phyloP scores from a whole-genome alignment of 257 asterid genomes.

The Nicotiana benthamiana region DNA sequence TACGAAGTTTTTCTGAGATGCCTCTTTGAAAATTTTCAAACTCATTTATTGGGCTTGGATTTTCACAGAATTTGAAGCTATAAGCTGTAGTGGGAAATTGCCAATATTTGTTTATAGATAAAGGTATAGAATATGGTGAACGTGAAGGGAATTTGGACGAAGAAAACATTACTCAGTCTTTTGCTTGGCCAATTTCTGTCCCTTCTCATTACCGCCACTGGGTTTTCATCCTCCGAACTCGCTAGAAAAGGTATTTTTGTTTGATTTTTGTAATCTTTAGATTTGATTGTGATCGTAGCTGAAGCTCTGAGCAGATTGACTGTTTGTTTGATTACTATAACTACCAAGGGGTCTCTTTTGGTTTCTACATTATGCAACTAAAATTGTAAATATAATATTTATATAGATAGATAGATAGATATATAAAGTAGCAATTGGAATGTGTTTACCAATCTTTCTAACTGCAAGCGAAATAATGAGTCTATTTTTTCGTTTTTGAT shows the following conservation, averaged over 20 bases:
- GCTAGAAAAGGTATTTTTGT: slow-evolving; percentile 50
- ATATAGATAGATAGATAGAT: too few relatives aligned
- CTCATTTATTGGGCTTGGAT: not conserved
- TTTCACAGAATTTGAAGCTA: not conserved
- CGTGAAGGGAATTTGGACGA: slow-evolving; percentile 37
- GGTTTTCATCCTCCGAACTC: slow-evolving; percentile 87
- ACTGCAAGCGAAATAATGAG: too few relatives aligned
- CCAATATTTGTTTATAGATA: too few relatives aligned
- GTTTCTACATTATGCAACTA: too few relatives aligned
- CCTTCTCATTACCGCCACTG: slow-evolving; percentile 82
- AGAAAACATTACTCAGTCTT: slow-evolving; percentile 58
- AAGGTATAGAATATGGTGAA: slow-evolving; percentile 21
- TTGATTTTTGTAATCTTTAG: not conserved
- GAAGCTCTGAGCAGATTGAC: not conserved
- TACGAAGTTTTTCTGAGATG: not conserved
- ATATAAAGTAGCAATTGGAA: too few relatives aligned
- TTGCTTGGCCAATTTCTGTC: slow-evolving; percentile 80
- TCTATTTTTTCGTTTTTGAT: not conserved
- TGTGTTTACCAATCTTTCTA: too few relatives aligned
- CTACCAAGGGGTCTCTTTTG: too few relatives aligned
- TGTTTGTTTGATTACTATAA: too few relatives aligned
- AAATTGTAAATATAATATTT: too few relatives aligned
- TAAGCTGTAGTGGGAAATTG: not conserved
- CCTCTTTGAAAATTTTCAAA: not conserved
- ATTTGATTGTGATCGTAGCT: not conserved